Evolutionary conservation across 163 green algal genomes (phyloP).

Genomic region (Chlamydomonas reinhardtii): DNA sequence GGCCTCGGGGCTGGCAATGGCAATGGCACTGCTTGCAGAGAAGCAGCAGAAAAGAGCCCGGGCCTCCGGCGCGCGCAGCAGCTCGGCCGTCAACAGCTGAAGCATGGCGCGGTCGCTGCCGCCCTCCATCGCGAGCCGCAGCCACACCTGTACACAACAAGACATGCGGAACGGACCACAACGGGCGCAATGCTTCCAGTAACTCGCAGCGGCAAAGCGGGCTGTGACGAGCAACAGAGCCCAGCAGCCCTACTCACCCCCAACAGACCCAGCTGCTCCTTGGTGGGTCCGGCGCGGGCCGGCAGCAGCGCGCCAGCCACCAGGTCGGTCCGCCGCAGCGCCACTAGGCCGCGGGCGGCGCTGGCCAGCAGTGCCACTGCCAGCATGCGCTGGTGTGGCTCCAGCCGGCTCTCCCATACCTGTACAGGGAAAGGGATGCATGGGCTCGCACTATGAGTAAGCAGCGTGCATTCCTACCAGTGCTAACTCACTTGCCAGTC

Average conservation of each 20-base stretch:
- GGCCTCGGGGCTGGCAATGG: too few species aligned
- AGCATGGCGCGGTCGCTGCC: conserved; percentile 1
- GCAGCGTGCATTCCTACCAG: too few species aligned
- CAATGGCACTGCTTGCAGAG: too few species aligned
- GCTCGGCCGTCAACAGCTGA: conserved; percentile 6
- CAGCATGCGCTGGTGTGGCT: background rate
- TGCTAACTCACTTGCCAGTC: too few species aligned
- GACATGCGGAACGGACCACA: too few species aligned
- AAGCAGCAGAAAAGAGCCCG: too few species aligned
- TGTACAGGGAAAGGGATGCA: too few species aligned
- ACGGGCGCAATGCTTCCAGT: too few species aligned
- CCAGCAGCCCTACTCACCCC: conserved; percentile 6
- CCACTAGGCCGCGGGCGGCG: background rate
- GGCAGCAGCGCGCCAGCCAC: conserved; percentile 10
- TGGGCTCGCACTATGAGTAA: too few species aligned
- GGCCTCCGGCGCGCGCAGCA: background rate
- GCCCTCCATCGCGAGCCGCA: conserved; percentile 20
- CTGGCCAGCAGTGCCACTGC: background rate
- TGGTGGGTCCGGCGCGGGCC: background rate
- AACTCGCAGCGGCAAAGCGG: too few species aligned
- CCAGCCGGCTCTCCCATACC: background rate
- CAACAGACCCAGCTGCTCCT: conserved; percentile 15
- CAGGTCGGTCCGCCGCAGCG: background rate
- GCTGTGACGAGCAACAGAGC: background rate
- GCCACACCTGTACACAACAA: conserved; percentile 15